Conservation (phyloP, 2,329 filamentous ascomycete species). For the Cyanodermella asteris region DNA sequence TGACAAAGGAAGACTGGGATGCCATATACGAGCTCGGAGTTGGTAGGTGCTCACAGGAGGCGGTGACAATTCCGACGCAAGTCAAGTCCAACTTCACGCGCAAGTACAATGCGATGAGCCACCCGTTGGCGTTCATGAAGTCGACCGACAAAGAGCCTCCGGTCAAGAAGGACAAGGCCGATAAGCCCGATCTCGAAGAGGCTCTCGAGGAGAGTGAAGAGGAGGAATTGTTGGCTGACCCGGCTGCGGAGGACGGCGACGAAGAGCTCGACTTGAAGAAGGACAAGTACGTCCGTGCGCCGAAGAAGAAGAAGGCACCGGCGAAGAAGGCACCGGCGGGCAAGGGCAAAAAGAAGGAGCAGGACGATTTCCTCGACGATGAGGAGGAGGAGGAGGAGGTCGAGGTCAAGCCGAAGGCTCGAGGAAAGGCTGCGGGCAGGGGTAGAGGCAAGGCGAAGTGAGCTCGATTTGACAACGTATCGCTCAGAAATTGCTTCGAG, state of each 20-base stretch:
- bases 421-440: conserved; percentile 24
- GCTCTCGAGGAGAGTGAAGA: conserved; percentile 78
- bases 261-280: conserved; percentile 70
- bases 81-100: conserved; percentile 81
- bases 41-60: conserved; percentile 56
- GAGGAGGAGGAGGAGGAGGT: conserved; percentile 25
- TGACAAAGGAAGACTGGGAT: conserved; percentile 89
- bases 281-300: conserved; percentile 88
- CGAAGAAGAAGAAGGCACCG: conserved; percentile 46
- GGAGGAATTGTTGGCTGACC: conserved; percentile 26
- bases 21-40: conserved; percentile 78
- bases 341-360: conserved; percentile 19
- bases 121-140: conserved; percentile 93
- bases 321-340: conserved; percentile 16
- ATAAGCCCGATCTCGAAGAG: conserved; percentile 85
- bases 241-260: conserved; percentile 43
- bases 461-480: background rate
- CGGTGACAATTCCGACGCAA: conserved; percentile 58
- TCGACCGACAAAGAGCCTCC: conserved; percentile 53
- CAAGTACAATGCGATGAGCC: conserved; percentile 66
- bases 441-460: conserved; percentile 13
- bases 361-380: conserved; percentile 14
- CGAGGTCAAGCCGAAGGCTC: conserved; percentile 33
- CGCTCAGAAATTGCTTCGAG: too few species aligned
- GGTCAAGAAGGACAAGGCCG: conserved; percentile 46